Conservation (phyloP, 768 basidiomycete genomes). For the Mycena galericulata region DNA sequence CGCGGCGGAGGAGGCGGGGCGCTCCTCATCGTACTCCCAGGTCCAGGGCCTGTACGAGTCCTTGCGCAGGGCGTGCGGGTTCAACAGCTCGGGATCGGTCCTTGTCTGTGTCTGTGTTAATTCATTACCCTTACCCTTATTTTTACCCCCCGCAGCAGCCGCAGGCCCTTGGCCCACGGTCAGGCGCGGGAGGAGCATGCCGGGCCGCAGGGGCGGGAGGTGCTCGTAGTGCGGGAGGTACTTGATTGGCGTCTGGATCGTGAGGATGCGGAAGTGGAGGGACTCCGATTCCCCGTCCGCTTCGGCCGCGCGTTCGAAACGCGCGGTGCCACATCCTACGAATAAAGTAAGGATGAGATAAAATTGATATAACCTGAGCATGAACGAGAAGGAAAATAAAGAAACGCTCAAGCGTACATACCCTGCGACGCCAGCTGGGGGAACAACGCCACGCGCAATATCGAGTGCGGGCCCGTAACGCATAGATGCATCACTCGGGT, state of each 20-base stretch:
- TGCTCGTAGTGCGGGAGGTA: background rate
- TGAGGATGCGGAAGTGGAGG: background rate
- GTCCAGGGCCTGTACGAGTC: background rate
- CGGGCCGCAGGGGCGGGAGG: background rate
- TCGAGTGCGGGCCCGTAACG: background rate
- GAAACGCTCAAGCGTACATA: background rate
- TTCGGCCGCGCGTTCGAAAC: background rate
- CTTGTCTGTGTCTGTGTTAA: no score
- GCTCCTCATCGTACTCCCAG: background rate
- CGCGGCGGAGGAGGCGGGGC: background rate
- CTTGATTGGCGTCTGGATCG: background rate
- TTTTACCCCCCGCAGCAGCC: no score
- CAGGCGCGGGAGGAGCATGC: background rate
- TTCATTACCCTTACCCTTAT: no score
- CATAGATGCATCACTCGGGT: background rate
- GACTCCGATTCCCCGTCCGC: no score
- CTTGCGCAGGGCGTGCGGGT: background rate
- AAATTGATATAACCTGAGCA: no score
- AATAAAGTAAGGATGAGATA: background rate
- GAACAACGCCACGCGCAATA: background rate
- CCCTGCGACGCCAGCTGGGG: background rate
- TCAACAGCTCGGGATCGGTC: no score
- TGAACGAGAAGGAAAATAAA: no score
- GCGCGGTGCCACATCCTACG: conserved; percentile 4
- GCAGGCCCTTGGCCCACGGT: no score